These are phyloP conservation scores for Colletotrichum acutatum DNA, from an alignment of 2,329 filamentous ascomycete species.

Conservation along the genomic window DNA sequence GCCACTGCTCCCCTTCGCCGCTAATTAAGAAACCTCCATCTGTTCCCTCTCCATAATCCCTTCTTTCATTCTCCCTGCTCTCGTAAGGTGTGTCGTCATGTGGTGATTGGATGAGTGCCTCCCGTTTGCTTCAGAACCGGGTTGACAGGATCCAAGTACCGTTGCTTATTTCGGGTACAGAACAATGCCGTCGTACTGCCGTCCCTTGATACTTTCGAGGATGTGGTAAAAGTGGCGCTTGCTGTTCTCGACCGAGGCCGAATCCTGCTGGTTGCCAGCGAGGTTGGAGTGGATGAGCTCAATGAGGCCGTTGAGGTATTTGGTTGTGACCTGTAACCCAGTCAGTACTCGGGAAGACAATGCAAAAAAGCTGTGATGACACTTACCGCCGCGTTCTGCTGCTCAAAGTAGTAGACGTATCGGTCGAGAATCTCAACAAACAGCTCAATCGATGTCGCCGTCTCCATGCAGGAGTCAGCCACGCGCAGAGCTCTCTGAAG, in stretches of 20 bases:
- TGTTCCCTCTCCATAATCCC: background rate
- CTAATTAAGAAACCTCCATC: background rate
- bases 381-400: conserved; percentile 92
- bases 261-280: conserved; percentile 84
- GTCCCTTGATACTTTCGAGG: conserved; percentile 88
- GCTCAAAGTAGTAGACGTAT: conserved; percentile 99
- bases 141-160: background rate
- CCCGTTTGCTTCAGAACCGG: no score
- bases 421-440: conserved; percentile 98
- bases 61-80: background rate
- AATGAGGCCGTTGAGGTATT: conserved; percentile 97
- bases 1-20: background rate
- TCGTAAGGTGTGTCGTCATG: background rate
- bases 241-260: conserved; percentile 85
- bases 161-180: conserved; percentile 63
- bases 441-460: conserved; percentile 93
- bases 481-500: conserved; percentile 94
- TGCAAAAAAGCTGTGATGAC: no score
- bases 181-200: conserved; percentile 94
- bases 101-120: background rate
- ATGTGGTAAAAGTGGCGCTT: conserved; percentile 95
- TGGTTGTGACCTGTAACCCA: conserved; percentile 78
- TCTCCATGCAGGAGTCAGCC: conserved; percentile 99
- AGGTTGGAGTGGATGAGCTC: conserved; percentile 98
- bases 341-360: background rate